A percentile compares a stretch with the other conserved stretches of the same genome.
Evolutionary conservation across 75 land plant genomes (phyloP).

Genomic region (Larix kaempferi): DNA sequence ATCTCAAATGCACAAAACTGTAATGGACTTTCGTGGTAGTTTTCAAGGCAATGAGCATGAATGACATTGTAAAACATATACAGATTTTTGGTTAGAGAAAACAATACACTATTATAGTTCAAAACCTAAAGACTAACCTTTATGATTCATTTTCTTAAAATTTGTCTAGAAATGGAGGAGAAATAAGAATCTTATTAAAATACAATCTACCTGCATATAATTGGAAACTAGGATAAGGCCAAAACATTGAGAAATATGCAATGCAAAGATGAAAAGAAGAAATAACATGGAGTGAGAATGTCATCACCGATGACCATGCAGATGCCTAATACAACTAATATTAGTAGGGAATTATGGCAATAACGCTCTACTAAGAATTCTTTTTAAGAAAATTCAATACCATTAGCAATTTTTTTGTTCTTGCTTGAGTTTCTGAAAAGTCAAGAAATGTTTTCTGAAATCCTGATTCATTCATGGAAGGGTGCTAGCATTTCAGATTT

Average conservation of each 20-base stretch:
- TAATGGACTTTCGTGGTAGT: not conserved
- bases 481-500: no score
- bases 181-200: not conserved
- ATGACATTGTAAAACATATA: not conserved
- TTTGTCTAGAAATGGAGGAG: no score
- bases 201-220: not conserved
- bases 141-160: not conserved
- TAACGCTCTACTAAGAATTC: no score
- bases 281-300: conserved; percentile 52
- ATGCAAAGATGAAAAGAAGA: conserved; percentile 19
- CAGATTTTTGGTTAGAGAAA: not conserved
- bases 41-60: not conserved
- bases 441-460: no score
- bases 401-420: no score
- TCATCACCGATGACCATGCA: conserved; percentile 72
- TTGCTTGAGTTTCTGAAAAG: no score
- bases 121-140: not conserved
- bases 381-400: no score
- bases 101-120: not conserved
- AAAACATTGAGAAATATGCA: not conserved
- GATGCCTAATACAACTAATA: conserved; percentile 39
- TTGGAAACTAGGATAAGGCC: not conserved
- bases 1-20: not conserved
- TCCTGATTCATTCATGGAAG: no score
- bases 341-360: conserved; percentile 17